Evolutionary conservation across 768 basidiomycete species (phyloP).

Genomic region (Amanita inopinata): DNA sequence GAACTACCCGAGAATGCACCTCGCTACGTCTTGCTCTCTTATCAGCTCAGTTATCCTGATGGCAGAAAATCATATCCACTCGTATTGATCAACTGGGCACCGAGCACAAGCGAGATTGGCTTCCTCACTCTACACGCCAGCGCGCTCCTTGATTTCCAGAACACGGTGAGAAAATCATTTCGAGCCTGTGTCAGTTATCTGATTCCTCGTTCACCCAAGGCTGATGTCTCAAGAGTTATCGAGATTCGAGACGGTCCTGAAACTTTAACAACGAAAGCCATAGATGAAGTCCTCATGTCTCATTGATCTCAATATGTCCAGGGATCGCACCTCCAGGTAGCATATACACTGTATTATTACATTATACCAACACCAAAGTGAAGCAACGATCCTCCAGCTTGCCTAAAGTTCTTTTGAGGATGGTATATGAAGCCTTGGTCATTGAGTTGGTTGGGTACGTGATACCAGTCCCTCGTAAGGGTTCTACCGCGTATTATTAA

Average conservation of each 20-base stretch:
- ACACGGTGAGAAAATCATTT: slow-evolving; percentile 46
- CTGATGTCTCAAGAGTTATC: slow-evolving; percentile 69
- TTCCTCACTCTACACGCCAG: slow-evolving; percentile 79
- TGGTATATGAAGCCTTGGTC: too few relatives aligned
- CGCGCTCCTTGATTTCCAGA: slow-evolving; percentile 71
- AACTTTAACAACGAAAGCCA: slow-evolving; percentile 58
- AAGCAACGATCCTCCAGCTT: too few relatives aligned
- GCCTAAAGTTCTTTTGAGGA: too few relatives aligned
- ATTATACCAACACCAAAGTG: too few relatives aligned
- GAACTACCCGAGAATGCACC: slow-evolving; percentile 86
- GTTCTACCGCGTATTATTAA: too few relatives aligned
- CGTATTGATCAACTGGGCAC: slow-evolving; percentile 84
- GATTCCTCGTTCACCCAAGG: slow-evolving; percentile 28
- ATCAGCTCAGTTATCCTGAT: slow-evolving; percentile 71
- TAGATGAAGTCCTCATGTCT: slow-evolving; percentile 51
- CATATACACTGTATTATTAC: too few relatives aligned
- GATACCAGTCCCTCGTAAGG: too few relatives aligned
- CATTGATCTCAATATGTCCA: too few relatives aligned
- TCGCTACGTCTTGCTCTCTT: slow-evolving; percentile 77
- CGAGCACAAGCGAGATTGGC: slow-evolving; percentile 64
- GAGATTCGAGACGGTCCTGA: slow-evolving; percentile 80
- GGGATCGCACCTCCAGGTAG: too few relatives aligned
- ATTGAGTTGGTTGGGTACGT: too few relatives aligned
- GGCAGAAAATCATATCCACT: slow-evolving; percentile 82
- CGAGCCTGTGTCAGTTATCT: slow-evolving; percentile 2